Evolutionary conservation across 345 rosid genomes (phyloP).

Genomic region (Syzygium aqueum): DNA sequence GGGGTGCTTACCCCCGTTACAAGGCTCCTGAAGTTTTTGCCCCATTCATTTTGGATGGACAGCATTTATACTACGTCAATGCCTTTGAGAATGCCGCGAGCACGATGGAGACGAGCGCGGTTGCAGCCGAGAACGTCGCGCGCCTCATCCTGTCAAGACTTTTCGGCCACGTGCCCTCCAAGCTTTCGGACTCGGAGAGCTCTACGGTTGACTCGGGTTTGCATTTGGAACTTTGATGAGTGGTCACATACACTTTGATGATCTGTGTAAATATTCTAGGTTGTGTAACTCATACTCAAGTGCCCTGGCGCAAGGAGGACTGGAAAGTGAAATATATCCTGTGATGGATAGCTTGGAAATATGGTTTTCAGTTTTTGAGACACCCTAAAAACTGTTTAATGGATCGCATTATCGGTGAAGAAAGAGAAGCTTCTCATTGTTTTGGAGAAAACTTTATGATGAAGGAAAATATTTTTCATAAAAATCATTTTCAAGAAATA

Average conservation of each 20-base stretch:
- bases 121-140: constrained; percentile 87
- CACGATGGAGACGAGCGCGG: constrained; percentile 90
- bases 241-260: neutral
- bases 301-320: neutral
- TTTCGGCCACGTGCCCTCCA: constrained; percentile 7
- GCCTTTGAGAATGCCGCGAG: constrained; percentile 96
- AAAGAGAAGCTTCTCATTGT: neutral
- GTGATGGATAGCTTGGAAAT: neutral
- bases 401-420: neutral
- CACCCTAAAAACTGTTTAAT: neutral
- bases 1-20: constrained; percentile 96
- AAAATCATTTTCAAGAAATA: too few relatives aligned
- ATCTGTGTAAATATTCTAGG: neutral
- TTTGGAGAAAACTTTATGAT: too few relatives aligned
- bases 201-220: constrained; percentile 7
- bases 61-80: constrained; percentile 74
- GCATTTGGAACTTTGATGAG: constrained; percentile 43
- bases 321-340: neutral
- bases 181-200: constrained; percentile 17
- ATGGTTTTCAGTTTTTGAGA: neutral
- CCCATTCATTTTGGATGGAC: constrained; percentile 70
- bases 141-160: constrained; percentile 71
- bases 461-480: too few relatives aligned
- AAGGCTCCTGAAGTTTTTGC: constrained; percentile 81
- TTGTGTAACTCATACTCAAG: neutral